phyloP scores from a whole-genome alignment of 331 rosid genomes.

The Malus hybrid region DNA sequence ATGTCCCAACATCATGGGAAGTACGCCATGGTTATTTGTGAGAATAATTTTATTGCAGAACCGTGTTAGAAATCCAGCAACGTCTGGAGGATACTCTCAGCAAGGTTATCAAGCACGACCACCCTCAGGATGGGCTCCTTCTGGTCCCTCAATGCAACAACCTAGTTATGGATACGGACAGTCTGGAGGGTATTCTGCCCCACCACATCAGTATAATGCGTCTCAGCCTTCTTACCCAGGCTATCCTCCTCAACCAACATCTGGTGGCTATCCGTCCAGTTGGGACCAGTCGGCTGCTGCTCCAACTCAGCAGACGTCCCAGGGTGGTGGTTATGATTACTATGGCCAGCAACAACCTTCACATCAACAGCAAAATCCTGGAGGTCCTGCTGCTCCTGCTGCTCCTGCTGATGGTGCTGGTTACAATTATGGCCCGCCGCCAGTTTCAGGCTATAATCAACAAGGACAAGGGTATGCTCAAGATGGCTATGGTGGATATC shows the following conservation, averaged over 20 bases:
- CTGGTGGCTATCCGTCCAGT: constrained; percentile 69
- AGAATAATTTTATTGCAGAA: constrained; percentile 58
- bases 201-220: constrained; percentile 70
- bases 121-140: constrained; percentile 73
- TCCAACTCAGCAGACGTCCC: constrained; percentile 56
- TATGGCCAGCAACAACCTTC: constrained; percentile 49
- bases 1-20: constrained; percentile 8
- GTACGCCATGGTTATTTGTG: constrained; percentile 38
- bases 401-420: constrained; percentile 57
- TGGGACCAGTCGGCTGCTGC: constrained; percentile 82
- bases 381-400: constrained; percentile 48
- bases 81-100: constrained; percentile 83
- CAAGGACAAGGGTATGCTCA: constrained; percentile 78
- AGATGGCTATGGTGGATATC: constrained; percentile 73
- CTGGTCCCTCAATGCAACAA: constrained; percentile 62
- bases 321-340: constrained; percentile 75
- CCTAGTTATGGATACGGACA: constrained; percentile 86
- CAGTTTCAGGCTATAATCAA: constrained; percentile 68
- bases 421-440: constrained; percentile 64
- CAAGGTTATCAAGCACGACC: constrained; percentile 97
- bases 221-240: constrained; percentile 66
- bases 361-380: constrained; percentile 74
- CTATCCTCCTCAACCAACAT: constrained; percentile 56
- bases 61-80: constrained; percentile 66
- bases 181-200: constrained; percentile 76